Base-by-base conservation (phyloP, 2,329 filamentous ascomycete species). In the Didymella keratinophila region DNA sequence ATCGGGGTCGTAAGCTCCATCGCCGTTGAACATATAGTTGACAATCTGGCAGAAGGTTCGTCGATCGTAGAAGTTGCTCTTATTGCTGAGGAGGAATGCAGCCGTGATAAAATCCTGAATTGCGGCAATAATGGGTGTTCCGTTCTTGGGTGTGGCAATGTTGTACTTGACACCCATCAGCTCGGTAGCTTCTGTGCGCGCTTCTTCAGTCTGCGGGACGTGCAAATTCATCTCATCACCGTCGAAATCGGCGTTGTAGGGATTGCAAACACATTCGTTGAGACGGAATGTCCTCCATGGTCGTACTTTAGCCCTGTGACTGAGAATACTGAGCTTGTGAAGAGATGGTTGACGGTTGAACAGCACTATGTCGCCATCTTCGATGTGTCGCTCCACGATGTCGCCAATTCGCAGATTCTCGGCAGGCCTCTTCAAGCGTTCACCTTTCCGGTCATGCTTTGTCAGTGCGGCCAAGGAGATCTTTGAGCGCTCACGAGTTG, bases 201-300 rank as follows among this genome's bases (percentile, higher is more conserved):
- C 94, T 78, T 99, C 95, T 79, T 99, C 95, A 0, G 95, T 98
- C 75, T 99, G 95, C 2, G 95, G 95, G 16, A 99, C 93, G 78
- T 99, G 95, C 46, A 99, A 80, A 70, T 99, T 99, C 95, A 99
- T 99, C 78, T 99, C 95, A 69, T 99, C 95, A 60, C 95, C 95
- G 71, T 99, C 95, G 68, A 99, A 99, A 85, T 99, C 95, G 55
- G 95, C 95, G 69, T 99, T 99, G 83, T 99, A 99, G 3, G 95
- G 95, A 61, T 91, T 93, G 78, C 95, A 99, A 1, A 97, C 95
- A 85, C 95, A 99, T 76, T 99, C 95, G 74, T 99, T 99, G 18
- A 99, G 84, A 53, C 95, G 89, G 75, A 99, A 98, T 0, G 95
- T 99, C 76, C 93, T 88, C 89, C 95, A 96, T 0, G 94, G 95